A percentile compares a stretch with the other conserved stretches of the same genome.
Conservation (phyloP, 1,284 basidiomycete genomes). For the Golubevia sp. region DNA sequence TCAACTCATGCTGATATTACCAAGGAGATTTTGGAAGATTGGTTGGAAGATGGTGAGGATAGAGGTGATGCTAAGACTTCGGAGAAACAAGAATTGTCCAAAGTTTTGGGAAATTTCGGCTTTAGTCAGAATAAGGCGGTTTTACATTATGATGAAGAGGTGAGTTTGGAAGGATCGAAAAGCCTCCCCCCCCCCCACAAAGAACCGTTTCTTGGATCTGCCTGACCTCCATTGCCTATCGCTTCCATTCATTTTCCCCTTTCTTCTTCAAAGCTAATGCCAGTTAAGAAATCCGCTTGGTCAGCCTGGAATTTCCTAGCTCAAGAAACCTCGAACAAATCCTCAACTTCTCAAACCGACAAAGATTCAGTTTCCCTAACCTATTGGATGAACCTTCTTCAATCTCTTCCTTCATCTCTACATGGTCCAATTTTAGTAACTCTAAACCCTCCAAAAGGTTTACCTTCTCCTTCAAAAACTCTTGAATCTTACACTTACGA, state of each 20-base stretch:
- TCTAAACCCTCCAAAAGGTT: slow-evolving; percentile 19
- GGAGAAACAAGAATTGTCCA: no score
- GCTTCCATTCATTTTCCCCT: neutral
- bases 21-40: slow-evolving; percentile 12
- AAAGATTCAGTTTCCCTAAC: slow-evolving; percentile 44
- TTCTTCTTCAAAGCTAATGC: slow-evolving; percentile 20
- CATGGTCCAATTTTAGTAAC: slow-evolving; percentile 78
- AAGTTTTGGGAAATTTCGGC: slow-evolving; percentile 15
- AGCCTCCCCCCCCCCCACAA: slow-evolving; percentile 3
- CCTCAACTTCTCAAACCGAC: slow-evolving; percentile 8
- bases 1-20: slow-evolving; percentile 36
- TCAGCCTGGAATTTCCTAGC: slow-evolving; percentile 48
- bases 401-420: slow-evolving; percentile 69
- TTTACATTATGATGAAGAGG: slow-evolving; percentile 67
- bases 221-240: slow-evolving; percentile 3
- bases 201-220: slow-evolving; percentile 78
- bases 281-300: slow-evolving; percentile 29
- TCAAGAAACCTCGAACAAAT: slow-evolving; percentile 12
- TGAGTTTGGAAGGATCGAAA: slow-evolving; percentile 9
- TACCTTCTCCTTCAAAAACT: slow-evolving; percentile 7
- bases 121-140: slow-evolving; percentile 76
- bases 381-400: slow-evolving; percentile 80
- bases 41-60: neutral
- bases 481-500: slow-evolving; percentile 20
- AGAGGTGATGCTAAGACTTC: no score